phyloP scores from a whole-genome alignment of 106 monocot genomes.

The Acorus calamus region DNA sequence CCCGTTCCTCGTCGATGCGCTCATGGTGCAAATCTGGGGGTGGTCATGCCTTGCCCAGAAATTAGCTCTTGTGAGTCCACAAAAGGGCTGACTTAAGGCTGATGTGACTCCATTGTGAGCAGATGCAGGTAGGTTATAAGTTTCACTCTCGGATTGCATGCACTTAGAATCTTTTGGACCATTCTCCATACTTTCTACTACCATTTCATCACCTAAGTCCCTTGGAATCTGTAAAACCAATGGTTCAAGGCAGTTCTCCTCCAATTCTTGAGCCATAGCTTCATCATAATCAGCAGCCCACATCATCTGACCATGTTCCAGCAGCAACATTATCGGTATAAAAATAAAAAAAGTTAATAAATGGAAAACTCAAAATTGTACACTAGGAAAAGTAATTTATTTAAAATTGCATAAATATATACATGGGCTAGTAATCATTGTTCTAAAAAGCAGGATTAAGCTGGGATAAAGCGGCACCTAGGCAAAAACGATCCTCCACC shows the following conservation, averaged over 20 bases:
- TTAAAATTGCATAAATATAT: too few relatives aligned
- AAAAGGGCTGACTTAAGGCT: conserved; percentile 61
- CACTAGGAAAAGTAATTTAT: too few relatives aligned
- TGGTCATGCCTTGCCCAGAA: conserved; percentile 57
- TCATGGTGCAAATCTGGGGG: conserved; percentile 13
- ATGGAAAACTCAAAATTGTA: too few relatives aligned
- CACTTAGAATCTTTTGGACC: conserved; percentile 19
- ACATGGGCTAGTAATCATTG: too few relatives aligned
- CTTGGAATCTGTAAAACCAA: conserved; percentile 38
- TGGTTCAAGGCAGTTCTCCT: conserved; percentile 71
- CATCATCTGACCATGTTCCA: conserved; percentile 63
- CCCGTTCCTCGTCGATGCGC: conserved; percentile 21
- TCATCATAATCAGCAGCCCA: conserved; percentile 99
- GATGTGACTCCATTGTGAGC: conserved; percentile 32
- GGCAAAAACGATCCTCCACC: too few relatives aligned
- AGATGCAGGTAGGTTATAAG: conserved; percentile 23
- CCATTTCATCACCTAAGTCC: conserved; percentile 15
- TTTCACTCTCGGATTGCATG: conserved; percentile 8
- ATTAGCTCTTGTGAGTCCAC: conserved; percentile 75
- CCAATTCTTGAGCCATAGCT: conserved; percentile 36
- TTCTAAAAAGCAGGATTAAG: too few relatives aligned
- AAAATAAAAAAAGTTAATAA: too few relatives aligned
- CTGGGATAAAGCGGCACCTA: too few relatives aligned
- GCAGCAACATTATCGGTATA: too few relatives aligned
- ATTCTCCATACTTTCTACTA: conserved; percentile 18